Evolutionary conservation across 2,329 filamentous ascomycete species (phyloP), one percentile per base, ranked within the genome.

Genomic region (Curvularia sp.): DNA sequence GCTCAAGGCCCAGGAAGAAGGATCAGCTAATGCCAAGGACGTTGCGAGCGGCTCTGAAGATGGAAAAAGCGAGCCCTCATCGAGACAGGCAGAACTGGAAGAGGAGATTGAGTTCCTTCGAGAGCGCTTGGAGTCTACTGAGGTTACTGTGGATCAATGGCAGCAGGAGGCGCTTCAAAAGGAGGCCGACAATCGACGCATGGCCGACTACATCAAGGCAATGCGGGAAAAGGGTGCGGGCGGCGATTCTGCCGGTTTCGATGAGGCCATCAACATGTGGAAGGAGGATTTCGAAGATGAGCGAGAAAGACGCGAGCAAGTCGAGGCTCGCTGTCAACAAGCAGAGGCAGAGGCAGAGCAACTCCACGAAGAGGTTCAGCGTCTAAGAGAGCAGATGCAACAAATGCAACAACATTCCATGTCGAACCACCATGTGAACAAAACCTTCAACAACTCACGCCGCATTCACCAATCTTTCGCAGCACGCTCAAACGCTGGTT

Each of bases 281-380:
- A 97, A 96, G 75, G 94, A 97, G 68, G 86, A 98, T 60, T 85
- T 97, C 25, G 92, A 97, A 72, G 92, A 95, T 64, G 95, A 99
- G 77, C 95, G 91, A 2, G 89, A 90, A 3, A 87, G 93, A 28
- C 87, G 94, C 57, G 94, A 97, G 77, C 91, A 97, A 76, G 87
- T 91, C 0, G 93, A 98, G 66, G 90, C 89, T 8, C 88, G 93
- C 25, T 87, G 93, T 59, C 93, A 97, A 77, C 92, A 96, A 77
- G 87, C 91, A 0, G 93, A 98, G 65, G 92, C 96, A 41, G 93
- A 98, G 65, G 93, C 93, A 67, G 88, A 89, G 64, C 88, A 85
- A 68, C 84, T 98, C 15, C 87, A 92, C 6, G 93, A 97, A 55
- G 94, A 99, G 72, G 80, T 96, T 3, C 89, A 91, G 69, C 88